A percentile compares a stretch with the other conserved stretches of the same genome.
phyloP scores from a whole-genome alignment of 495 filamentous ascomycete species.

The Aspergillus affinis region DNA sequence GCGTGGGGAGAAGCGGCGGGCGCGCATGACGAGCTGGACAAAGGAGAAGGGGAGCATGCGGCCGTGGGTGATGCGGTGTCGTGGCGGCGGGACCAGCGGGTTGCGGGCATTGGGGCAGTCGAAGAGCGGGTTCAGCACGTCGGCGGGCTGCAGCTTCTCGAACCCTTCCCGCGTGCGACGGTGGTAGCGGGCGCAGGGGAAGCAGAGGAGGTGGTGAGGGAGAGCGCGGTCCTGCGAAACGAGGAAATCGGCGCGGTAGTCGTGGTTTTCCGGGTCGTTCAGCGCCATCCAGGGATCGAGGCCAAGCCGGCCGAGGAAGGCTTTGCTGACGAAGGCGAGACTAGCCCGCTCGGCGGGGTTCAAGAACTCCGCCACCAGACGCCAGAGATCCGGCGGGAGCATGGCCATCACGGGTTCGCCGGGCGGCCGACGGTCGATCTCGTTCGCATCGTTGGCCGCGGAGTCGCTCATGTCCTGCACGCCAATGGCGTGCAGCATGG shows the following conservation, averaged over 20 bases:
- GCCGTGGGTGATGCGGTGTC: slow-evolving; percentile 51
- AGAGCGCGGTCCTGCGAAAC: slow-evolving; percentile 40
- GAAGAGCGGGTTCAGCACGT: slow-evolving; percentile 53
- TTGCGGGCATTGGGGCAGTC: slow-evolving; percentile 47
- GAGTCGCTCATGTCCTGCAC: slow-evolving; percentile 38
- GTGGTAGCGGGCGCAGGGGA: slow-evolving; percentile 54
- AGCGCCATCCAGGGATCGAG: slow-evolving; percentile 32
- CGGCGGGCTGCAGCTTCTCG: slow-evolving; percentile 49
- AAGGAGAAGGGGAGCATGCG: slow-evolving; percentile 54
- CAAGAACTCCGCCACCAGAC: slow-evolving; percentile 37
- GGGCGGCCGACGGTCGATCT: slow-evolving; percentile 30
- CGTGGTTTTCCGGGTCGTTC: slow-evolving; percentile 34
- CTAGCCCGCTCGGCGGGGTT: slow-evolving; percentile 44
- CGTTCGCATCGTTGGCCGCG: slow-evolving; percentile 17
- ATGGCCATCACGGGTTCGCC: slow-evolving; percentile 47
- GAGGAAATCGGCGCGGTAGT: slow-evolving; percentile 48
- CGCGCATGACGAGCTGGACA: slow-evolving; percentile 51
- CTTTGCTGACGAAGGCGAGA: slow-evolving; percentile 48
- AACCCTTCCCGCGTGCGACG: slow-evolving; percentile 45
- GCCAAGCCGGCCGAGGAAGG: slow-evolving; percentile 43
- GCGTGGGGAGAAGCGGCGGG: slow-evolving; percentile 33
- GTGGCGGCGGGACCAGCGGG: slow-evolving; percentile 39
- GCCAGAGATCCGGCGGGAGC: slow-evolving; percentile 46
- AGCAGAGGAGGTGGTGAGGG: slow-evolving; percentile 56
- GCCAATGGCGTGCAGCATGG: slow-evolving; percentile 47